A percentile compares a stretch with the other conserved stretches of the same genome.
phyloP scores from a whole-genome alignment of 805 yeast species.

The Candida khao-thaluensis region DNA sequence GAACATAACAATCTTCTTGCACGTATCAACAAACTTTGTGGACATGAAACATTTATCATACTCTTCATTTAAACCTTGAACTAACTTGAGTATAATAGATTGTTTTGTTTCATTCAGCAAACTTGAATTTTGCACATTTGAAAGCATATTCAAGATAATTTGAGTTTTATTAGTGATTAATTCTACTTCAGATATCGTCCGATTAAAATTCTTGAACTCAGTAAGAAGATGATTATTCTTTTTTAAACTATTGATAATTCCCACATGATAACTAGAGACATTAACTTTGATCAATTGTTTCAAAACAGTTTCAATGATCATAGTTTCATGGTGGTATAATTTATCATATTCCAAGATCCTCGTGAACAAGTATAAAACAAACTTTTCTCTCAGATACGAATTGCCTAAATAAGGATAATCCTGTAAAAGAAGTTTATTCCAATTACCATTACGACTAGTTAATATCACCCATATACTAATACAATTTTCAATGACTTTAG shows the following conservation, averaged over 20 bases:
- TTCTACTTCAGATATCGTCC: conserved; percentile 10
- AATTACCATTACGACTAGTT: conserved; percentile 22
- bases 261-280: conserved; percentile 26
- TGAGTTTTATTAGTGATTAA: conserved; percentile 9
- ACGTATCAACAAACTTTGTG: conserved; percentile 28
- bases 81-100: conserved; percentile 7
- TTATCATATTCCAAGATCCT: conserved; percentile 24
- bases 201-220: conserved; percentile 3
- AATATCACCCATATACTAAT: conserved; percentile 32
- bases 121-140: background rate
- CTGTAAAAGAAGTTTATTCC: conserved; percentile 39
- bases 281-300: conserved; percentile 25
- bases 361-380: conserved; percentile 26
- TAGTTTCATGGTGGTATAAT: conserved; percentile 22
- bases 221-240: conserved; percentile 1
- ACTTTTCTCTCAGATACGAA: conserved; percentile 33
- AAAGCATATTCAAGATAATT: conserved; percentile 5
- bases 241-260: conserved; percentile 13
- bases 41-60: conserved; percentile 25
- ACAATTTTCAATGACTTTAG: conserved; percentile 24
- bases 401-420: conserved; percentile 42
- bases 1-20: conserved; percentile 25
- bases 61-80: conserved; percentile 26
- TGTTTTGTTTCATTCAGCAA: conserved; percentile 4
- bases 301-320: conserved; percentile 22